Conservation (phyloP, 306 rosid species). For the Coriaria nepalensis region DNA sequence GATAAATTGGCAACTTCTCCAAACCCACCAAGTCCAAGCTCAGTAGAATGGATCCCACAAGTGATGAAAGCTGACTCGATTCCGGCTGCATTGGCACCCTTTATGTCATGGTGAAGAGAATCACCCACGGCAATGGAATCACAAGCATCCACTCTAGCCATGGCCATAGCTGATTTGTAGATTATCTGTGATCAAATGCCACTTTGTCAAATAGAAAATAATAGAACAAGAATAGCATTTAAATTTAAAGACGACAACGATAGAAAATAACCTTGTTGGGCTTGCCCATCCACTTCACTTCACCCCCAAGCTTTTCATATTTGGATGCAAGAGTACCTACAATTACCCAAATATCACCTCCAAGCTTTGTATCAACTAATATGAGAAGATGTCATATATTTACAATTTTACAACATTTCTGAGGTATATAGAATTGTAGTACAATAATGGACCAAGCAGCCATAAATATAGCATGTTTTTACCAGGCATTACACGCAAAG, state of each 20-base stretch:
- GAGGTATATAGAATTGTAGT: not conserved
- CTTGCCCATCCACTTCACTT: constrained; percentile 98
- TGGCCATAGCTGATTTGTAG: constrained; percentile 62
- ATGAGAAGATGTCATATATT: constrained; percentile 5
- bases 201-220: constrained; percentile 1
- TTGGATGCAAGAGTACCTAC: constrained; percentile 78
- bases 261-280: constrained; percentile 58
- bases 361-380: not conserved
- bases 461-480: constrained; percentile 5
- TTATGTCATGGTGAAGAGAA: constrained; percentile 90
- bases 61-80: constrained; percentile 55
- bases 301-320: constrained; percentile 87
- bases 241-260: constrained; percentile 1
- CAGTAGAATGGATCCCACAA: constrained; percentile 70
- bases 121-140: constrained; percentile 81
- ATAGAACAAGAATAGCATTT: constrained; percentile 5
- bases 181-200: constrained; percentile 42
- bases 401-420: not conserved
- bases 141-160: constrained; percentile 48
- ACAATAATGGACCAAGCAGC: not conserved
- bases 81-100: constrained; percentile 82
- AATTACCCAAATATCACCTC: not conserved
- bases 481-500: constrained; percentile 93
- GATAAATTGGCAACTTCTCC: constrained; percentile 48
- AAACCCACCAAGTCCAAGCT: constrained; percentile 51